These are phyloP conservation scores for Phaeosphaeriaceae sp. DNA, from an alignment of 2,329 filamentous ascomycete genomes.

Conservation along the genomic window DNA sequence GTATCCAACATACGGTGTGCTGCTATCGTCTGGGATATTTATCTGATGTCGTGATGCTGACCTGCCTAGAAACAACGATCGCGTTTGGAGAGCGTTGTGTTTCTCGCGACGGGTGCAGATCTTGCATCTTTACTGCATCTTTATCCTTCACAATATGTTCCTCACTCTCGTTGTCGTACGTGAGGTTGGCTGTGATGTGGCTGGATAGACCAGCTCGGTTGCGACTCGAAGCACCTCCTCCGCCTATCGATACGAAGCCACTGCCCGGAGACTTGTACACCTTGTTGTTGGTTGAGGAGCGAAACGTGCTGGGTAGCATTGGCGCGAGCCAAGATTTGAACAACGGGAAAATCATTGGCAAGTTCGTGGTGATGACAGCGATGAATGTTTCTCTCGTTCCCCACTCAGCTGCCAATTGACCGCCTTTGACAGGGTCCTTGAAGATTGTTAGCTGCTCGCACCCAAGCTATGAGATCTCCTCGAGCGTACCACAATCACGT, in stretches of 20 bases:
- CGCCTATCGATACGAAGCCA: slow-evolving; percentile 26
- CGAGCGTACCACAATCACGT: slow-evolving; percentile 52
- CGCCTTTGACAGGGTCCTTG: slow-evolving; percentile 49
- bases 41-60: slow-evolving; percentile 11
- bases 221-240: slow-evolving; percentile 7
- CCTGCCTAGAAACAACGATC: slow-evolving; percentile 18
- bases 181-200: slow-evolving; percentile 13
- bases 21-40: neutral
- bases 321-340: slow-evolving; percentile 14
- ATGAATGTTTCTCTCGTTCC: slow-evolving; percentile 56
- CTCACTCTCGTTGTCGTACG: slow-evolving; percentile 21
- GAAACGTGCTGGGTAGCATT: slow-evolving; percentile 12
- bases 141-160: slow-evolving; percentile 13
- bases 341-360: slow-evolving; percentile 46
- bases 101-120: slow-evolving; percentile 1
- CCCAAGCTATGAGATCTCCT: neutral
- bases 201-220: neutral
- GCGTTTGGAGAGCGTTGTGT: slow-evolving; percentile 1
- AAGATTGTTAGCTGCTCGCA: neutral
- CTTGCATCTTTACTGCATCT: slow-evolving; percentile 14
- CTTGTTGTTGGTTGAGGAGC: slow-evolving; percentile 17
- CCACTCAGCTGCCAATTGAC: slow-evolving; percentile 53
- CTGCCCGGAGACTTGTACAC: slow-evolving; percentile 15
- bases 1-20: too few species aligned
- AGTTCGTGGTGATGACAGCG: slow-evolving; percentile 54